phyloP scores from a whole-genome alignment of 768 basidiomycete species.

The Mrakia gelida region DNA sequence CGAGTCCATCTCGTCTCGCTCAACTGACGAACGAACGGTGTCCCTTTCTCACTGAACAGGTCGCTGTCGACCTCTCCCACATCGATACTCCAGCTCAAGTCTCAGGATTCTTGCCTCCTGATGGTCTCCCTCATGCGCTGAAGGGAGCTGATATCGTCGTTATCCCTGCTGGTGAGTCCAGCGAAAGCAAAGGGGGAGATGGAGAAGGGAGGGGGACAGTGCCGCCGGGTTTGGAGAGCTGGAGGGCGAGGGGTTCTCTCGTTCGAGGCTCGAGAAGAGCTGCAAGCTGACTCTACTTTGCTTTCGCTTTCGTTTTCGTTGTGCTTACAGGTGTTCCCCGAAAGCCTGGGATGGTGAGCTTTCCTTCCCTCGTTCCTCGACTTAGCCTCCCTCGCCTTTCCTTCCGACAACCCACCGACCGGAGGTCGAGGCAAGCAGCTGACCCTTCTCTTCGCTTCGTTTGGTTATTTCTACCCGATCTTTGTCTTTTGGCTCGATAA shows the following conservation, averaged over 20 bases:
- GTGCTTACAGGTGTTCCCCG: conserved; percentile 63
- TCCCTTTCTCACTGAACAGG: conserved; percentile 36
- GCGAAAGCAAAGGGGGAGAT: neutral
- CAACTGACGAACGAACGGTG: neutral
- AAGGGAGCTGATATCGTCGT: conserved; percentile 87
- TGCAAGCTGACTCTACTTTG: neutral
- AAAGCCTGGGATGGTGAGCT: conserved; percentile 59
- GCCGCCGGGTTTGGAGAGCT: neutral
- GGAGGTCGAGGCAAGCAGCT: neutral
- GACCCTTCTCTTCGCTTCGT: neutral
- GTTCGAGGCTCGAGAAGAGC: too few species aligned
- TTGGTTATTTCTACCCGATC: neutral
- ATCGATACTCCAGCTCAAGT: conserved; percentile 81
- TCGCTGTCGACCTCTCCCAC: conserved; percentile 95
- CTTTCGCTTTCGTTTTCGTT: neutral
- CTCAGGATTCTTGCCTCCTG: conserved; percentile 44
- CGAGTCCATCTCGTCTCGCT: neutral
- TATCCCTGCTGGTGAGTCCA: conserved; percentile 74
- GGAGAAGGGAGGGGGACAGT: too few species aligned
- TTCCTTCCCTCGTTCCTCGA: conserved; percentile 11
- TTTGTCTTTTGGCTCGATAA: neutral
- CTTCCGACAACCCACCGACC: too few species aligned
- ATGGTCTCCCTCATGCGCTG: conserved; percentile 79
- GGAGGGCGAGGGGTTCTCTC: neutral
- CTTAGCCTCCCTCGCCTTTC: neutral